These are phyloP conservation scores for Solanum neorickii DNA, from an alignment of 257 asterid species.

Conservation along the genomic window DNA sequence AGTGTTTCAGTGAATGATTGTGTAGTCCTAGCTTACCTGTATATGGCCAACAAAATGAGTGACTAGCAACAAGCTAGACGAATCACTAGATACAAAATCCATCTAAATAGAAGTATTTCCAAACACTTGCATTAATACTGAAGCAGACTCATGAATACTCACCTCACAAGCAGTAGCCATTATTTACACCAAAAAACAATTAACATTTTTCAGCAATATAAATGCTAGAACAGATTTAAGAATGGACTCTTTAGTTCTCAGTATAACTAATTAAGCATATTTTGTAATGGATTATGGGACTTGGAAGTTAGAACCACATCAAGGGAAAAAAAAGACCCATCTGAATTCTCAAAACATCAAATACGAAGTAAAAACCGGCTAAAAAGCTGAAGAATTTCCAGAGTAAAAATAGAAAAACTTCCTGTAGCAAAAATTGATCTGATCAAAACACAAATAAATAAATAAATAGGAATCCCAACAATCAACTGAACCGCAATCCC, in stretches of 20 bases:
- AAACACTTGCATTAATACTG: not conserved
- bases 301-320: not conserved
- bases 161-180: not conserved
- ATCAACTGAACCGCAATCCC: not conserved
- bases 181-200: not conserved
- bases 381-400: not conserved
- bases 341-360: not conserved
- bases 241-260: not conserved
- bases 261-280: not conserved
- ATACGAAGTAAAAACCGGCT: not conserved
- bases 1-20: not conserved
- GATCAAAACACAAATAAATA: not conserved
- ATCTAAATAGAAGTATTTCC: not conserved
- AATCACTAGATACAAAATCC: not conserved
- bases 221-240: not conserved
- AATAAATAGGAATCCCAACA: not conserved
- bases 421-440: not conserved
- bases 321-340: not conserved
- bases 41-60: not conserved
- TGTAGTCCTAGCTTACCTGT: slow-evolving; percentile 12
- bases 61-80: not conserved
- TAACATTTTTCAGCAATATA: not conserved
- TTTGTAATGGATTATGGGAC: not conserved
- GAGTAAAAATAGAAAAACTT: not conserved
- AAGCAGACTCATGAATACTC: not conserved